Conservation (phyloP, 768 basidiomycete species). For the Clavulina sp. region DNA sequence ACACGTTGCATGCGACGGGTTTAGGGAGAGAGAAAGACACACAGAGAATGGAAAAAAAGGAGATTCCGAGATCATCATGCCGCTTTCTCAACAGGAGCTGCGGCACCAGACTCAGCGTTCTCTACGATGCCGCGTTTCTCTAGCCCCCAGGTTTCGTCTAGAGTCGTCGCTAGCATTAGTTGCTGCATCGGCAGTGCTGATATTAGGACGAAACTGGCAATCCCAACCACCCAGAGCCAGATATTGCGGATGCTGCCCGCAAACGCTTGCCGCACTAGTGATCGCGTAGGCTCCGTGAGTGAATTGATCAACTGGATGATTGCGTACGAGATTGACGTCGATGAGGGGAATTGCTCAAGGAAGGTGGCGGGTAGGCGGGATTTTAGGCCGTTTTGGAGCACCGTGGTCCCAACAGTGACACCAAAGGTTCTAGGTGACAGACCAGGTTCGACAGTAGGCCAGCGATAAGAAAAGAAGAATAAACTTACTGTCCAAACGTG, state of each 20-base stretch:
- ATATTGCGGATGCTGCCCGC: not conserved
- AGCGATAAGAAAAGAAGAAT: too few species aligned
- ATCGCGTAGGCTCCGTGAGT: not conserved
- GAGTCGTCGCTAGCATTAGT: not conserved
- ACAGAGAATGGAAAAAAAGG: too few species aligned
- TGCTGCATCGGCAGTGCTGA: not conserved
- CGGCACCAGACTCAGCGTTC: too few species aligned
- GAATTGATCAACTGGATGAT: not conserved
- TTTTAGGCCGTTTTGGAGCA: not conserved
- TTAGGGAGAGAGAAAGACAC: too few species aligned
- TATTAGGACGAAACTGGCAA: not conserved
- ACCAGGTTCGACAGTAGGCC: too few species aligned
- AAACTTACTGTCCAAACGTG: constrained; percentile 12
- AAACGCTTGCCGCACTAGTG: not conserved
- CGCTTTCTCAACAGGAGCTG: too few species aligned
- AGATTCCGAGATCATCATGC: too few species aligned
- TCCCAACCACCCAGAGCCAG: not conserved
- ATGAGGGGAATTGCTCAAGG: not conserved
- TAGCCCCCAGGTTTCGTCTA: not conserved
- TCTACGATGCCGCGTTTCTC: too few species aligned
- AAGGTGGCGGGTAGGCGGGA: not conserved
- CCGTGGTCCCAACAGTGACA: not conserved
- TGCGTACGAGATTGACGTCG: not conserved
- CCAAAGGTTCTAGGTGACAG: not conserved
- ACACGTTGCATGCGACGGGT: too few species aligned